Base-by-base conservation (phyloP, 1,284 basidiomycete species). In the Sporisorium reilianum region DNA sequence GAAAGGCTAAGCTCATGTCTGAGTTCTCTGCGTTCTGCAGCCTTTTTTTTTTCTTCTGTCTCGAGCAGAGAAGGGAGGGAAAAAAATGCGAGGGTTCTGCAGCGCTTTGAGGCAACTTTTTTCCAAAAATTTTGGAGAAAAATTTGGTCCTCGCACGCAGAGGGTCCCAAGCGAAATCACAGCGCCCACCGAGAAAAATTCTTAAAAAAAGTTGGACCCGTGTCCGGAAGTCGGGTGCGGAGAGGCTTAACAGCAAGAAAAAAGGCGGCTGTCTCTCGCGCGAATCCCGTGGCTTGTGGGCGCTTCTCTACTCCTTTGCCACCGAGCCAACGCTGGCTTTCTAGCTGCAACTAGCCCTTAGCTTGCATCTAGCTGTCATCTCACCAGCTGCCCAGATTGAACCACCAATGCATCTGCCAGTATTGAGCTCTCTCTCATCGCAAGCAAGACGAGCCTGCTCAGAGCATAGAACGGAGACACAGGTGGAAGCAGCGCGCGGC, bases 41-140 rank as follows among this genome's bases (percentile, higher is more conserved):
- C 36, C 36, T 38, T 6, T 11, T 38, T 38, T 6, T n/a, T 20
- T 41, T 16, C n/a, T 41, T 5, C 9, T 3, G 36, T 26, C 18
- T 18, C 30, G 2, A 42, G 20, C 36, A 9, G 34, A 28, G 22
- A 55, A 30, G 8, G 10, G 26, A 20, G 6, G 32, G 10, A 45
- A 44, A 54, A 54, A 55, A 18, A 9, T 23, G 53, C n/a, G 18
- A 30, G 18, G 5, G 11, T 32, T 38, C 36, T 11, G 51, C 40
- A 18, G 18, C 38, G 6, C 18, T 28, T 5, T 28, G 32, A 7
- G 16, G 36, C 36, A 38, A 18, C 18, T 28, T n/a, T 42, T 42
- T 22, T 30, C 26, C 11, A 48, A 56, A 56, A 49, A n/a, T 48
- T 56, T 56, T 44, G 42, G n/a, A 36, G 32, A 25, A 48, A 56